Evolutionary conservation across 1,139 yeast species (phyloP), one percentile per base, ranked within the genome.

Genomic region (Taphrina flavorubra): DNA sequence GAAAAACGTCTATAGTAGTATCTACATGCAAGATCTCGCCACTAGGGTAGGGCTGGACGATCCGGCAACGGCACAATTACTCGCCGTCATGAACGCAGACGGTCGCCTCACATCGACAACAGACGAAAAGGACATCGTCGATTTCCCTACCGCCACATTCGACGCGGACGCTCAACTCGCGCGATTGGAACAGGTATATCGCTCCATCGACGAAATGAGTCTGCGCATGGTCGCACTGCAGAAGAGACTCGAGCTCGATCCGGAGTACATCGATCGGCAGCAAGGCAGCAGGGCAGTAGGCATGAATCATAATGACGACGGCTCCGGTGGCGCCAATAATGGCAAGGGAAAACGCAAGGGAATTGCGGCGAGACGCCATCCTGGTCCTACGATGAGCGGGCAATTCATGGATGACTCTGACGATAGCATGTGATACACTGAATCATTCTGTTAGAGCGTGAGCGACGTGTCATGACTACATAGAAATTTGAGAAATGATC

Each of bases 241-340:
- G 31, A 58, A 25, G 51, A 10, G 51, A 31, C 62, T 58, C 16
- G 53, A 58, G 25, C 51, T 58, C n/a, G 62, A 58, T 7, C 53
- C 62, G 14, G 62, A 20, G 14, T 58, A 3, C 40, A 53, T 58
- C 40, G 40, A 37, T 13, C 11, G 36, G 13, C 60, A 56, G 13
- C 13, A 11, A 7, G 60, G 49, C 46, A 25, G 31, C 31, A 25
- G 31, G 31, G 31, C 31, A 25, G 4, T 25, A 2, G 31, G 31
- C 31, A 25, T 25, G 31, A 25, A 25, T 25, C 2, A 25, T 25
- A 25, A 25, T 25, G 10, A 13, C 14, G n/a, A 44, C 18, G 49
- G 46, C 10, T 5, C 36, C 7, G 16, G 8, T 8, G 20, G 8
- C 25, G 49, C 16, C 6, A 34, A n/a, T 13, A 34, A 13, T 14